phyloP scores from a whole-genome alignment of 495 filamentous ascomycete species.

The Apiosordaria backusii region DNA sequence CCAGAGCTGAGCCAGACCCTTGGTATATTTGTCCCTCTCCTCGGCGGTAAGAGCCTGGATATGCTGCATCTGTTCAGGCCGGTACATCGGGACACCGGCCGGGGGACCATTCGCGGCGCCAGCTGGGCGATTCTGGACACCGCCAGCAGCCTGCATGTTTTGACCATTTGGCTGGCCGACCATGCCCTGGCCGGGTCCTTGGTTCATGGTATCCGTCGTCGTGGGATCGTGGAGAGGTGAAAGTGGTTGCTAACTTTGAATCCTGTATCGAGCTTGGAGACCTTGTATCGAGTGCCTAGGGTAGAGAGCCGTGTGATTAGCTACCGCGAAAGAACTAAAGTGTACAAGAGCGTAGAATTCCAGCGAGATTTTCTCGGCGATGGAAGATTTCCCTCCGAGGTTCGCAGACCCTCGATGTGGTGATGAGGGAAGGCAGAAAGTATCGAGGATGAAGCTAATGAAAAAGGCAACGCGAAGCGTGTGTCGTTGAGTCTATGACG shows the following conservation, averaged over 20 bases:
- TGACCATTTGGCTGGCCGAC: constrained; percentile 22
- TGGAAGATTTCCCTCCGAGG: neutral
- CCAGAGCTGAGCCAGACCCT: constrained; percentile 60
- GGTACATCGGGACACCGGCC: constrained; percentile 28
- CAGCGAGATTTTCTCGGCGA: neutral
- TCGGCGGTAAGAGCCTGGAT: constrained; percentile 49
- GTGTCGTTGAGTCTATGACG: neutral
- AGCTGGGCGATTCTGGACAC: neutral
- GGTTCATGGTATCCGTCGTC: constrained; percentile 33
- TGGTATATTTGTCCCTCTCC: constrained; percentile 64
- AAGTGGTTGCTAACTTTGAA: neutral
- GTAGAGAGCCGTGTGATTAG: neutral
- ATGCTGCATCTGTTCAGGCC: constrained; percentile 47
- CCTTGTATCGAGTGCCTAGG: neutral
- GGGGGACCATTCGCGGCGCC: constrained; percentile 12
- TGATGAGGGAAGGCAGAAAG: neutral
- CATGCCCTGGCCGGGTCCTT: constrained; percentile 31
- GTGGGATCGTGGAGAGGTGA: neutral
- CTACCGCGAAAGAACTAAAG: neutral
- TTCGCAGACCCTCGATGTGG: neutral
- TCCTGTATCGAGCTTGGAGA: neutral
- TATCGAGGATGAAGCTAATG: neutral
- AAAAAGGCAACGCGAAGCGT: neutral
- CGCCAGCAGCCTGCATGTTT: constrained; percentile 5
- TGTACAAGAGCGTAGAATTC: neutral